Conservation (phyloP, 2,329 filamentous ascomycete species). For the Trichoderma harzianum region DNA sequence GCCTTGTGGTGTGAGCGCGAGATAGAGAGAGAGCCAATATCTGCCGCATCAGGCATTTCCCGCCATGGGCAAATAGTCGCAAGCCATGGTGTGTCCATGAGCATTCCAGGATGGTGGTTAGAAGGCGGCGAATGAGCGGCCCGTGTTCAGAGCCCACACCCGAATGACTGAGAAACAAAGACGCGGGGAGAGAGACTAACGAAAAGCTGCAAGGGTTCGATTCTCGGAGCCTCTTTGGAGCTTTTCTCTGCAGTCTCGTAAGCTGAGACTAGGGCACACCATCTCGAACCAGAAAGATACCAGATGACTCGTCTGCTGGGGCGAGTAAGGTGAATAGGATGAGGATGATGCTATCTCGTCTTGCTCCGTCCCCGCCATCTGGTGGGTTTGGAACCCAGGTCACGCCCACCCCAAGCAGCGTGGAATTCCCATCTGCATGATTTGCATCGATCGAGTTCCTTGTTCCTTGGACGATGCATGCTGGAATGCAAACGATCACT, state of each 20-base stretch:
- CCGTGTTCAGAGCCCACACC: neutral
- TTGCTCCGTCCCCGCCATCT: neutral
- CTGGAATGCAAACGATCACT: neutral
- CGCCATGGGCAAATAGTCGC: neutral
- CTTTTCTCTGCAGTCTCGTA: neutral
- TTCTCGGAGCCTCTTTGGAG: neutral
- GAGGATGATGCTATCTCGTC: neutral
- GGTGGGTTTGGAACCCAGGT: slow-evolving; percentile 21
- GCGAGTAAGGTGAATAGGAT: neutral
- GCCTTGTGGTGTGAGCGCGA: neutral
- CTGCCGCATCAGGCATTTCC: neutral
- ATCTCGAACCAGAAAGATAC: neutral
- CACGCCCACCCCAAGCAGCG: slow-evolving; percentile 24
- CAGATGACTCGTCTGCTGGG: neutral
- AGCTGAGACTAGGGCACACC: slow-evolving; percentile 14
- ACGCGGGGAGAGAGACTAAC: neutral
- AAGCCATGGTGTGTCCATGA: neutral
- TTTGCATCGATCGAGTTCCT: slow-evolving; percentile 28
- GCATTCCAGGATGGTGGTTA: slow-evolving; percentile 2
- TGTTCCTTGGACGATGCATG: neutral
- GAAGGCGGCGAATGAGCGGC: slow-evolving; percentile 14
- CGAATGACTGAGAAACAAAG: neutral
- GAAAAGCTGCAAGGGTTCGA: neutral
- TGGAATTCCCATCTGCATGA: slow-evolving; percentile 26
- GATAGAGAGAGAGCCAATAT: neutral